Base-by-base conservation (phyloP, 1,139 yeast species). In the Yamadazyma sp. region DNA sequence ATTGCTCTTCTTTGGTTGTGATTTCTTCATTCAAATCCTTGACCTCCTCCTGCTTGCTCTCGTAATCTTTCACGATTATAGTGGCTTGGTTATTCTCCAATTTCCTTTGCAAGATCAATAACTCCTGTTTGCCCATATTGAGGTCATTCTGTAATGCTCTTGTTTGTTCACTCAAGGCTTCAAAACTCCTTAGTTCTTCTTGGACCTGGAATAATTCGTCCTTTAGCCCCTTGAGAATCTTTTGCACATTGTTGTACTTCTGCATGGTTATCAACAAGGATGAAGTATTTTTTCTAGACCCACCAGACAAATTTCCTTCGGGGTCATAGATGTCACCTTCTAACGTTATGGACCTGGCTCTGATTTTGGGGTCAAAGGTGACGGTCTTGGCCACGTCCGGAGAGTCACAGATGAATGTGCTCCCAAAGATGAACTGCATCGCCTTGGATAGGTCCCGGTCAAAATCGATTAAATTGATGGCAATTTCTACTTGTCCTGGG, bases 261-360 rank as follows among this genome's bases (percentile, higher is more conserved):
- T 85, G 95, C 56, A 91, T 78, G 37, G 77, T 78, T 7, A 80
- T 61, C 42, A 92, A 68, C 4, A 85, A 61, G 0, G 89, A 77
- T 5, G 77, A 71, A 11, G 79, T 73, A 35, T 69, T 64, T 47
- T 73, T 79, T 49, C 92, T 75, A 17, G 95, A 83, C n/a, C 98
- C 98, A 39, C 99, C 99, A 1, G 97, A 87, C 30, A 94, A 68
- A 17, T 95, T 88, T 11, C 99, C 99, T 51, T 85, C 89, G 0
- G 98, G 98, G 57, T 94, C 98, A 62, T 91, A 94, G 9, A 84
- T 77, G 61, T 92, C 98, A 36, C 98, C 99, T 39, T 91, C 94
- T 31, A 87, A 60, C 0, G 99, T 94, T 11, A 94, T 91, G n/a
- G 96, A 84, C 53, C 92, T 80, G 0, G 91, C 73, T 47, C 87